phyloP scores from a whole-genome alignment of 257 asterid genomes.

The Rauvolfia tetraphylla region DNA sequence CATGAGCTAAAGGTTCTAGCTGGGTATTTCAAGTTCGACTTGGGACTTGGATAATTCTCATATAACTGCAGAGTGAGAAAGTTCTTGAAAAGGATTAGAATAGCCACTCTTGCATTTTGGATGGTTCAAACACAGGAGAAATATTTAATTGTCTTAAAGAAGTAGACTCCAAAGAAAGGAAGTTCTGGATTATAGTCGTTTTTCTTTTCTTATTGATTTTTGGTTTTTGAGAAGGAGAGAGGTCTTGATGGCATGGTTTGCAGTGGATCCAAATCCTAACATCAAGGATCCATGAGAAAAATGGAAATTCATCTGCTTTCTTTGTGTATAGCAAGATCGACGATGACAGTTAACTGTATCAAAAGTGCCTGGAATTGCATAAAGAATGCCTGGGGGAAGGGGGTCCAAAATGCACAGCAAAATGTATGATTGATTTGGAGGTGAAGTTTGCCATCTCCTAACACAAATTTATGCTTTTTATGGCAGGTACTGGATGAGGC shows the following conservation, averaged over 20 bases:
- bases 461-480: background rate
- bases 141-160: too few species aligned
- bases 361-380: background rate
- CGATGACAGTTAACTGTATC: background rate
- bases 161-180: background rate
- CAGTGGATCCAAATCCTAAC: background rate
- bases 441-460: background rate
- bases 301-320: background rate
- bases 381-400: background rate
- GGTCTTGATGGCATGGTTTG: background rate
- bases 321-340: background rate
- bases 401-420: background rate
- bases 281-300: background rate
- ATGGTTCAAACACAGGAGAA: background rate
- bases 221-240: background rate
- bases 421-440: background rate
- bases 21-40: background rate
- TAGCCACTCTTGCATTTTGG: background rate
- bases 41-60: background rate
- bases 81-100: background rate
- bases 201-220: too few species aligned
- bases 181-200: background rate
- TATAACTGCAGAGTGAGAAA: background rate
- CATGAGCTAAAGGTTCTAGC: background rate
- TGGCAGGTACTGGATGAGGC: constrained; percentile 92